Conservation (phyloP, 352 stramenopile species). For the Chrysophaeum taylorii region DNA sequence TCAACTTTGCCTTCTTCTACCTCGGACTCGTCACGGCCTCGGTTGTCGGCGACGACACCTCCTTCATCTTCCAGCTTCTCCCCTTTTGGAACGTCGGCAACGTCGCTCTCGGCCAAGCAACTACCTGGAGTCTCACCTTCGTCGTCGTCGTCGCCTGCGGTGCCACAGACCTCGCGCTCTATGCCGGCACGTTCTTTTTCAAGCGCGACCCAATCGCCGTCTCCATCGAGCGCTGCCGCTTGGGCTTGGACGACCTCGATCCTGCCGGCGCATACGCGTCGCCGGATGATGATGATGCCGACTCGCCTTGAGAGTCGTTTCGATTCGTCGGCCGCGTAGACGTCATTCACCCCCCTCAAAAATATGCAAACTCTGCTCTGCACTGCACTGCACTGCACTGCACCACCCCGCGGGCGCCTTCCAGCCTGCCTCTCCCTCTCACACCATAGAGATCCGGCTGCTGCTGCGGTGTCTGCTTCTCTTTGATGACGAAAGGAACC, state of each 20-base stretch:
- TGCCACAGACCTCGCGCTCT: not conserved
- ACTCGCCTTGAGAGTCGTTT: too few relatives aligned
- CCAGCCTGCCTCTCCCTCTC: too few relatives aligned
- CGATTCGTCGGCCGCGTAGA: too few relatives aligned
- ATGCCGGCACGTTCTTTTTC: not conserved
- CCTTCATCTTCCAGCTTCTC: not conserved
- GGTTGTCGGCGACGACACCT: not conserved
- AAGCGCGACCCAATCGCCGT: not conserved
- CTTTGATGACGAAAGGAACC: too few relatives aligned
- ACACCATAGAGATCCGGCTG: too few relatives aligned
- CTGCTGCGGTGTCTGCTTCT: too few relatives aligned
- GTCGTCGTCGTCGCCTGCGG: not conserved
- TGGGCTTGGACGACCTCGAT: not conserved
- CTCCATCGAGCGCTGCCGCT: not conserved
- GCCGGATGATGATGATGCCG: too few relatives aligned
- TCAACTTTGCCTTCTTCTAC: slow-evolving; percentile 1
- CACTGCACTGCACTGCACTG: too few relatives aligned
- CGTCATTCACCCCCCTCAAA: too few relatives aligned
- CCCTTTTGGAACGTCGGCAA: not conserved
- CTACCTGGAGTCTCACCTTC: not conserved
- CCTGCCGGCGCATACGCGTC: too few relatives aligned
- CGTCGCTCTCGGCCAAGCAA: not conserved
- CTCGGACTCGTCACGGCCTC: not conserved
- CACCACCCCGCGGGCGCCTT: too few relatives aligned
- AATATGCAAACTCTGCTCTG: too few relatives aligned